Evolutionary conservation across 495 filamentous ascomycete species (phyloP).

Genomic region (Apodospora peruviana): DNA sequence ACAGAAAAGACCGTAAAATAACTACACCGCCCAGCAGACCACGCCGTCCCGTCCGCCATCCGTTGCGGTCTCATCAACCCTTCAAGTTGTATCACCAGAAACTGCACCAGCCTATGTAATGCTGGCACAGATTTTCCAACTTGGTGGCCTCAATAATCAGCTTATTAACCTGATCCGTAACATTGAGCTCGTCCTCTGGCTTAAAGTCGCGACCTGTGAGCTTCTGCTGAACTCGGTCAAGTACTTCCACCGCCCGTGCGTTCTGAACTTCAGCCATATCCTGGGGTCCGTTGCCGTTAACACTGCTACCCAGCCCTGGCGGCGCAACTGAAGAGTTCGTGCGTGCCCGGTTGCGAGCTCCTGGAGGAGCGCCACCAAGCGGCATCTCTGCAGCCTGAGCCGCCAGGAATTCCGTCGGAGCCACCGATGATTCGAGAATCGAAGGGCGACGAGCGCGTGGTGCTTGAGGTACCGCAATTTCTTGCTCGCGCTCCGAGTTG

Average conservation of each 20-base stretch:
- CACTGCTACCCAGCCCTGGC: slow-evolving; percentile 23
- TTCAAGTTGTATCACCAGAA: slow-evolving; percentile 86
- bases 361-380: slow-evolving; percentile 45
- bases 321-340: slow-evolving; percentile 43
- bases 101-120: slow-evolving; percentile 97
- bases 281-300: slow-evolving; percentile 28
- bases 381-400: slow-evolving; percentile 35
- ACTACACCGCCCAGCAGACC: no score
- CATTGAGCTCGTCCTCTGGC: slow-evolving; percentile 69
- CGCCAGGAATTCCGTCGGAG: slow-evolving; percentile 44
- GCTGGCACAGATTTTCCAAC: slow-evolving; percentile 95
- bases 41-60: no score
- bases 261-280: slow-evolving; percentile 78
- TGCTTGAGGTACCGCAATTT: slow-evolving; percentile 37
- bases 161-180: slow-evolving; percentile 89
- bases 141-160: slow-evolving; percentile 91
- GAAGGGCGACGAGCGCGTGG: slow-evolving; percentile 55
- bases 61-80: no score
- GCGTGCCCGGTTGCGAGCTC: slow-evolving; percentile 45
- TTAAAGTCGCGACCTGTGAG: slow-evolving; percentile 70
- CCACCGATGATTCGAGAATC: slow-evolving; percentile 60
- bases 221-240: slow-evolving; percentile 90
- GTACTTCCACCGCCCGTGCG: slow-evolving; percentile 83
- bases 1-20: no score
- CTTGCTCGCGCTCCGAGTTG: slow-evolving; percentile 61